Evolutionary conservation across 306 rosid genomes (phyloP), one percentile per base, ranked within the genome.

Genomic region (Carpinus fangiana): DNA sequence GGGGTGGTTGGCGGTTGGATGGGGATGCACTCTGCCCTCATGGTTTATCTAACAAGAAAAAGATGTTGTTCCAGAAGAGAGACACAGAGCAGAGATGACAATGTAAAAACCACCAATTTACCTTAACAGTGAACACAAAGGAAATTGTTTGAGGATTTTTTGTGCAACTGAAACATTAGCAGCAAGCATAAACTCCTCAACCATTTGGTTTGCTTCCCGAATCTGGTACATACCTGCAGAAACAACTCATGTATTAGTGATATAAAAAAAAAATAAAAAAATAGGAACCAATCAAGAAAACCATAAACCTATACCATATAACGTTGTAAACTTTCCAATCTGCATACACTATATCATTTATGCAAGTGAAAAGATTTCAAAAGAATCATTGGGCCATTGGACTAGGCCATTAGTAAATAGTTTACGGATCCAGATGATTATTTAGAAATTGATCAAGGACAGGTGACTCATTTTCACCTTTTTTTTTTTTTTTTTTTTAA

Each of bases 161-260:
- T 89, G 87, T 10, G 99, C 97, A 65, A 95, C 98, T 4, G 99
- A 90, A 82, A 95, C 91, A 80, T 95, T 93, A 75, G 99, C 99
- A 51, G 99, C 94, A 87, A 95, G 99, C 99, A 95, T 95, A 84
- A 95, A 95, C 91, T 95, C 99, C 92, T 95, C 99, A 71, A 95
- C 98, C 99, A 95, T 93, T 89, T 95, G 98, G 80, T 95, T 95
- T 79, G 99, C 97, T 88, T 95, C 99, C 76, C 97, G 88, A 78
- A 95, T 95, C 86, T 95, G 98, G 84, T 95, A 95, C 94, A 95
- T 95, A 66, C 99, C 98, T 95, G 87, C 65, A 77, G 66, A 77
- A 70, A 79, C 74, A 81, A 77, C 34, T 68, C 48, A 79, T 72
- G n/a, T 48, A 68, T 55, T 26, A 73, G 23, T 41, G 16, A 77